Evolutionary conservation across 345 rosid genomes (phyloP), one percentile per base, ranked within the genome.

Genomic region (Bretschneidera sinensis): DNA sequence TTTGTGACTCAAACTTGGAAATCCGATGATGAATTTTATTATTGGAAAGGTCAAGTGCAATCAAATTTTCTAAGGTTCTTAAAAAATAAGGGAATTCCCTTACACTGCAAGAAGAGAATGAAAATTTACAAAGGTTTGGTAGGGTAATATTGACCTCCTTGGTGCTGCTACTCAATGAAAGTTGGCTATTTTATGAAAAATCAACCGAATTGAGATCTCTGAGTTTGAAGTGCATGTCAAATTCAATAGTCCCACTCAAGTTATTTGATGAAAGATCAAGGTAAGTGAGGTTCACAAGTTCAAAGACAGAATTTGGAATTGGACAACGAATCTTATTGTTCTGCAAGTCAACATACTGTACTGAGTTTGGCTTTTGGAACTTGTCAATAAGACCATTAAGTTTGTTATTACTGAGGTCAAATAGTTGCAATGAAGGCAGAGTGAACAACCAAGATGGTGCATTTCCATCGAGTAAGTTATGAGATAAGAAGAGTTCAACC

Each of bases 401-500:
- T 1, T 4, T 51, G 50, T 62, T 69, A 0, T 6, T 0, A 0
- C 18, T 0, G 17, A 69, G 68, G 0, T 52, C 0, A n/a, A 62
- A 5, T 6, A 0, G 0, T 17, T 0, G 0, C 50, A 48, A 47
- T 24, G 45, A 53, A 22, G 59, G 60, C 8, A 43, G 18, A 55
- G 24, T 63, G 3, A 63, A 54, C 24, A 63, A 7, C 67, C 60
- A 53, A 9, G 59, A n/a, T 24, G 59, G 67, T 24, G n/a, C n/a
- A n/a, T n/a, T n/a, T n/a, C n/a, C n/a, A n/a, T n/a, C n/a, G n/a
- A n/a, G n/a, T n/a, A n/a, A n/a, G n/a, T n/a, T n/a, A n/a, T n/a
- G n/a, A n/a, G n/a, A n/a, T n/a, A n/a, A n/a, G n/a, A n/a, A n/a
- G n/a, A n/a, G n/a, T n/a, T n/a, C n/a, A n/a, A n/a, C n/a, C n/a